Percentiles rank a stretch among this genome's conserved stretches.
Evolutionary conservation across 257 asterid species (phyloP).

Genomic region (Craterostigma plantagineum): DNA sequence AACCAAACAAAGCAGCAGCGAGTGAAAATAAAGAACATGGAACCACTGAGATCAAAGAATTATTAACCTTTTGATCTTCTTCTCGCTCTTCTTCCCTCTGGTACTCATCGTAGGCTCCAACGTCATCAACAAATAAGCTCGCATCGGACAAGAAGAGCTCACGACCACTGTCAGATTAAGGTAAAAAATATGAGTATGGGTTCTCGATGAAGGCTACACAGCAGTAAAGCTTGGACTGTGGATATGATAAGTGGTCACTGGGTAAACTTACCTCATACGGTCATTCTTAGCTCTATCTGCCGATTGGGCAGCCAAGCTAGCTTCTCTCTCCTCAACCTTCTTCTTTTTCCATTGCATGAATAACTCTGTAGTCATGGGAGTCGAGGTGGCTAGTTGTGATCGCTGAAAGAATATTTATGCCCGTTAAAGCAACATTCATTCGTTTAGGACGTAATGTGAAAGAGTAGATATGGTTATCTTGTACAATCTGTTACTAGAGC

Average conservation of each 20-base stretch:
- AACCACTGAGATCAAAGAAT: neutral
- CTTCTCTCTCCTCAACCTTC: conserved; percentile 73
- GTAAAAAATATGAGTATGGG: neutral
- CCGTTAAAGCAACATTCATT: too few relatives aligned
- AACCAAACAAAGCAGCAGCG: too few relatives aligned
- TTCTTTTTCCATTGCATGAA: conserved; percentile 80
- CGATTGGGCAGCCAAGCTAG: conserved; percentile 59
- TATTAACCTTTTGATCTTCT: conserved; percentile 33
- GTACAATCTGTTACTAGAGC: too few relatives aligned
- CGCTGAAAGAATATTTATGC: conserved; percentile 25
- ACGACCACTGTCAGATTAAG: conserved; percentile 59
- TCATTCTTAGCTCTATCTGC: conserved; percentile 98
- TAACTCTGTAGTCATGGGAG: conserved; percentile 77
- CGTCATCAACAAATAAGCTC: conserved; percentile 74
- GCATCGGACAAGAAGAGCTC: conserved; percentile 73
- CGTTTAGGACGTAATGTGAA: too few relatives aligned
- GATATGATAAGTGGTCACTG: too few relatives aligned
- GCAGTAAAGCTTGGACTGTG: neutral
- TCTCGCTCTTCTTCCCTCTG: conserved; percentile 18
- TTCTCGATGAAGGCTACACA: neutral
- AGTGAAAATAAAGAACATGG: too few relatives aligned
- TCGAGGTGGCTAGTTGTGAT: conserved; percentile 42
- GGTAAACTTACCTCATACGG: conserved; percentile 86
- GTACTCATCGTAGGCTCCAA: conserved; percentile 59
- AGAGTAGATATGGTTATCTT: too few relatives aligned